Evolutionary conservation across 768 basidiomycete species (phyloP), one percentile per base, ranked within the genome.

Genomic region (Boletus pseudo-olivaceus): DNA sequence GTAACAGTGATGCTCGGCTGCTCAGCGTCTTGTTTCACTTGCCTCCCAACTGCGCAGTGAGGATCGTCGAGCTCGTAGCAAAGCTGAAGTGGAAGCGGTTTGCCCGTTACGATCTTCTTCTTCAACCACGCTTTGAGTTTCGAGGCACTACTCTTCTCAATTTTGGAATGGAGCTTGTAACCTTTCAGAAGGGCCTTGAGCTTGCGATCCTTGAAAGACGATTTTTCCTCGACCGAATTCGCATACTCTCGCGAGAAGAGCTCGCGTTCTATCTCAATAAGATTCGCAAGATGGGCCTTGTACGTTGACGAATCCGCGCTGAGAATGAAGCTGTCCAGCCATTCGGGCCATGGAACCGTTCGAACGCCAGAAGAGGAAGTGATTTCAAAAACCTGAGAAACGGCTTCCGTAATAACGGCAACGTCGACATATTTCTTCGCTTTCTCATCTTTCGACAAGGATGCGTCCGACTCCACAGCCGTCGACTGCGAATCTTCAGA

Each of bases 401-500:
- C 47, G 29, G 27, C 29, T 17, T 56, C 66, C 17, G 62, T 71
- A 34, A 55, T 57, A 38, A 67, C 60, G 15, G 48, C 61, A 38
- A 45, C 57, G 23, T 68, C 60, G 1, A 41, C 53, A 15, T 63
- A 63, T 35, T 40, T 37, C 39, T 63, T 65, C 12, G n/a, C 37
- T 35, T 62, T 51, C 17, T 60, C 58, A 12, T 45, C 57, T 47
- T 67, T 69, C 12, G 49, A 20, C 1, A 53, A 33, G 6, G 32
- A 40, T 7, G 26, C 35, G 49, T 64, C 62, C 40, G 61, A 37
- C 20, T 58, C 61, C 26, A 85, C 82, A 17, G 76, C 76, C 0
- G 85, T 87, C 23, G 64, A 63, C 49, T 83, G 79, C 1, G 87
- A 88, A 65, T 87, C 85, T 62, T 81, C 79, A n/a, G 87, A 88